phyloP scores from a whole-genome alignment of 169 alveolate genomes.

The Eimeria praecox region DNA sequence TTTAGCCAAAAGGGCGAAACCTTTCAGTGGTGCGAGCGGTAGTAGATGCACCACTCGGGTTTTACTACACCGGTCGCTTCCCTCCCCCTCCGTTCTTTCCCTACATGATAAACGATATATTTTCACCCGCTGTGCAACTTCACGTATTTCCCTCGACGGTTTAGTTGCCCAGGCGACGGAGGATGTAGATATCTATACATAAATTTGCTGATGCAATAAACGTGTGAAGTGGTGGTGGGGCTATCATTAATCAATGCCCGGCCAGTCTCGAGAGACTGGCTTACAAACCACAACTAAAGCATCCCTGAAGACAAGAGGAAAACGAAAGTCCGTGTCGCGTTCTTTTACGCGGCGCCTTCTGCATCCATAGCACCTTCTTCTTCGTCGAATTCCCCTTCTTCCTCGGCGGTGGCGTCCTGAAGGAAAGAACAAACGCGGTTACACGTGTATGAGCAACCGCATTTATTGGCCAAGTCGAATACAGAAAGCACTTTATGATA shows the following conservation, averaged over 20 bases:
- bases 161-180: conserved; percentile 46
- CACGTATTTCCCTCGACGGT: conserved; percentile 20
- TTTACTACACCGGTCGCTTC: background rate
- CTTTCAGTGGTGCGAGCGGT: conserved; percentile 28
- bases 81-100: conserved; percentile 39
- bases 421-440: background rate
- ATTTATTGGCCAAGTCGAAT: too few species aligned
- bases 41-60: background rate
- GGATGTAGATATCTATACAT: background rate
- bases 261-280: background rate
- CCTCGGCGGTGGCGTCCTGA: conserved; percentile 93
- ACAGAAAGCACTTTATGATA: background rate
- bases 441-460: too few species aligned
- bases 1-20: conserved; percentile 14
- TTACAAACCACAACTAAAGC: conserved; percentile 50
- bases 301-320: conserved; percentile 64
- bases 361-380: conserved; percentile 86
- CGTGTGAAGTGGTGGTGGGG: background rate
- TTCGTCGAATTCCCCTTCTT: conserved; percentile 87
- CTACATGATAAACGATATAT: conserved; percentile 36
- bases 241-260: background rate
- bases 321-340: background rate
- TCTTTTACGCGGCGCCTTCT: conserved; percentile 78
- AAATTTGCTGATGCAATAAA: conserved; percentile 44
- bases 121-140: conserved; percentile 22